Evolutionary conservation across 148 eudicot species (phyloP).

Genomic region (Selenicereus undatus): DNA sequence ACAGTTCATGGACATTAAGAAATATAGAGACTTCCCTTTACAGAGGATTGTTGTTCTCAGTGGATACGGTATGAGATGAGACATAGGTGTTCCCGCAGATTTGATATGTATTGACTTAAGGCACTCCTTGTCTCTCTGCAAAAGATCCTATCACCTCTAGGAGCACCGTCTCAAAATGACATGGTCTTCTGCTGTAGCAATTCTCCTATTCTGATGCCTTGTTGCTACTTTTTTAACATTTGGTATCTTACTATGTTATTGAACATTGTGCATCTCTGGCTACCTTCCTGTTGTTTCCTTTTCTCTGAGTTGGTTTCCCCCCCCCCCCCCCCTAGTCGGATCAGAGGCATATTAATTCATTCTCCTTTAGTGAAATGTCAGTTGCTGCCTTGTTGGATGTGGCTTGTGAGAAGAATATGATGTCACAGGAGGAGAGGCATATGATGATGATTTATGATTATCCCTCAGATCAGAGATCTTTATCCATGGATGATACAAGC

Average conservation of each 20-base stretch:
- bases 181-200: neutral
- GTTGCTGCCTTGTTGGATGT: constrained; percentile 19
- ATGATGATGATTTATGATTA: constrained; percentile 66
- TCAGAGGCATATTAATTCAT: neutral
- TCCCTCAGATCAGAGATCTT: constrained; percentile 74
- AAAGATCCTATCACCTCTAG: neutral
- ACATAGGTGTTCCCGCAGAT: neutral
- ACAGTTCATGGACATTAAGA: neutral
- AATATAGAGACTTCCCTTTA: neutral
- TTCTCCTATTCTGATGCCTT: neutral
- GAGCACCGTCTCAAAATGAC: neutral
- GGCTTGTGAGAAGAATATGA: constrained; percentile 29
- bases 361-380: constrained; percentile 18
- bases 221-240: neutral
- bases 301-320: neutral
- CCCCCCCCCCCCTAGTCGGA: neutral
- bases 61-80: neutral
- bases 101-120: neutral
- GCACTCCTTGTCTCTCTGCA: neutral
- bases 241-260: neutral
- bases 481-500: constrained; percentile 74
- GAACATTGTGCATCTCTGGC: neutral
- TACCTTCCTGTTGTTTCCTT: neutral
- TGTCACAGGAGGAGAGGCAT: constrained; percentile 58
- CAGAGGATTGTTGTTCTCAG: neutral